These are phyloP conservation scores for Coniochaeta ligniaria DNA, from an alignment of 2,329 filamentous ascomycete genomes.

Conservation along the genomic window DNA sequence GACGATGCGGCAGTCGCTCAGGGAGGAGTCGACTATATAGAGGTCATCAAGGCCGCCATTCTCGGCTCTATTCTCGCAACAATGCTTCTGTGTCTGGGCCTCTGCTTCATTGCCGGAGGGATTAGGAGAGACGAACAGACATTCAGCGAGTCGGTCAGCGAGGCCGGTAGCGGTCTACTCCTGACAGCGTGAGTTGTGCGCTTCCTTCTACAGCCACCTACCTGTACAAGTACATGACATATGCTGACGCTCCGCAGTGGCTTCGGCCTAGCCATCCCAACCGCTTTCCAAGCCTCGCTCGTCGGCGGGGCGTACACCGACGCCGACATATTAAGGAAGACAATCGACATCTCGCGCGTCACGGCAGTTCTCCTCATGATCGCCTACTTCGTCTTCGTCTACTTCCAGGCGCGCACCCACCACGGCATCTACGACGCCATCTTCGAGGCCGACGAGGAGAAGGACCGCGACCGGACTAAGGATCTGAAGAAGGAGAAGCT, in stretches of 20 bases:
- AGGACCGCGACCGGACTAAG: slow-evolving; percentile 55
- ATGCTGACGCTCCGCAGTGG: slow-evolving; percentile 23
- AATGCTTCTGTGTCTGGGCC: slow-evolving; percentile 69
- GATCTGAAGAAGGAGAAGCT: slow-evolving; percentile 59
- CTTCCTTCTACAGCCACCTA: background rate
- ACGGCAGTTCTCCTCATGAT: slow-evolving; percentile 64
- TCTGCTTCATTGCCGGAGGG: slow-evolving; percentile 75
- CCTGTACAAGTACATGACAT: background rate
- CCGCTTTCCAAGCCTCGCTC: slow-evolving; percentile 47
- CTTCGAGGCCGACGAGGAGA: slow-evolving; percentile 62
- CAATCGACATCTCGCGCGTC: slow-evolving; percentile 61
- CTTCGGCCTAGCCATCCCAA: slow-evolving; percentile 43
- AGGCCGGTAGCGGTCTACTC: slow-evolving; percentile 70
- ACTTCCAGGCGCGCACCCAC: slow-evolving; percentile 71
- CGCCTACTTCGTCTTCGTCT: slow-evolving; percentile 59
- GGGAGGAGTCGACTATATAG: slow-evolving; percentile 33
- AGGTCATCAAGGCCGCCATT: slow-evolving; percentile 78
- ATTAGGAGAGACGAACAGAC: slow-evolving; percentile 58
- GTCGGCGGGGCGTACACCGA: slow-evolving; percentile 14
- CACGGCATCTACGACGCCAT: slow-evolving; percentile 71
- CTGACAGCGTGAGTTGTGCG: slow-evolving; percentile 62
- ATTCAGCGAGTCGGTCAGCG: slow-evolving; percentile 70
- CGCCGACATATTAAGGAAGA: slow-evolving; percentile 39
- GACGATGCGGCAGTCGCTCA: slow-evolving; percentile 10
- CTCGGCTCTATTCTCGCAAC: slow-evolving; percentile 79